These are phyloP conservation scores for Elsinoe perseae DNA, from an alignment of 2,329 filamentous ascomycete genomes.

Conservation along the genomic window DNA sequence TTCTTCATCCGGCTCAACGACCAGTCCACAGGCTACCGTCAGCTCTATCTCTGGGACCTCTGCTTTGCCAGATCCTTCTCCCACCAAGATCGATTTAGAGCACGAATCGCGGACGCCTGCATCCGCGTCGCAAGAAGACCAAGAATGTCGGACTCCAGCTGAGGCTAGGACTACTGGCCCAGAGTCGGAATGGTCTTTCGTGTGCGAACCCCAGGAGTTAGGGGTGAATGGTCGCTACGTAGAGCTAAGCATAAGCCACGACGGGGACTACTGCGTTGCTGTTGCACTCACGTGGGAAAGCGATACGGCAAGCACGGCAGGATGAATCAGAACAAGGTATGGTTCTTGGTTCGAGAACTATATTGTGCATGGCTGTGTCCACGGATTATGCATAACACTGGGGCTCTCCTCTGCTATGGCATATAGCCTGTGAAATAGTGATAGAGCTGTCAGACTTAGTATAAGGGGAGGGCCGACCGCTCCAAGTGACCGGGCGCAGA, in stretches of 20 bases:
- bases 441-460: no score
- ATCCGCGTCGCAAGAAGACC: not conserved
- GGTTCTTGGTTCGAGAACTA: no score
- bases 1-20: no score
- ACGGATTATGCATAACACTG: no score
- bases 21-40: no score
- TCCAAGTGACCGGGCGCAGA: not conserved
- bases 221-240: conserved; percentile 46
- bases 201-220: not conserved
- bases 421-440: no score
- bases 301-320: not conserved
- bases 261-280: conserved; percentile 62
- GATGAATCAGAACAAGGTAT: no score
- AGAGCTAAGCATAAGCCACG: conserved; percentile 76
- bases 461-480: not conserved
- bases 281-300: conserved; percentile 44
- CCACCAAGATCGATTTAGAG: not conserved
- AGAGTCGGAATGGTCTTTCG: not conserved
- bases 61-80: no score
- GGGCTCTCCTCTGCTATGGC: no score
- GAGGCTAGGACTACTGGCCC: not conserved
- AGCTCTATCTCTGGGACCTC: not conserved
- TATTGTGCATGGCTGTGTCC: no score
- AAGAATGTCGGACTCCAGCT: not conserved
- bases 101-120: not conserved